Conservation (phyloP, 805 yeast species). For the Ogataea siamensis region DNA sequence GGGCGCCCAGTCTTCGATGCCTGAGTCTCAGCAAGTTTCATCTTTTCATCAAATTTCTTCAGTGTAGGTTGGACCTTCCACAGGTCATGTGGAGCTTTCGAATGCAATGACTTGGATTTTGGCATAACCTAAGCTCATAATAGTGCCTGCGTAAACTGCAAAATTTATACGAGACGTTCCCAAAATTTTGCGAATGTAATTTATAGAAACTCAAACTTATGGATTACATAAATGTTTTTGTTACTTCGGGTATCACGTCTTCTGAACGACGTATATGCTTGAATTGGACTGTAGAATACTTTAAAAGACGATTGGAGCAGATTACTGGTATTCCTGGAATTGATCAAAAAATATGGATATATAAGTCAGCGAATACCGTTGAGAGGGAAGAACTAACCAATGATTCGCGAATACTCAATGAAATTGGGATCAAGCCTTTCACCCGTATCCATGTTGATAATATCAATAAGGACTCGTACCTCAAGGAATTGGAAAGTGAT, state of each 20-base stretch:
- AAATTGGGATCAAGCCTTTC: constrained; percentile 35
- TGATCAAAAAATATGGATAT: constrained; percentile 50
- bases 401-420: constrained; percentile 23
- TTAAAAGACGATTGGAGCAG: constrained; percentile 56
- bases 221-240: constrained; percentile 36
- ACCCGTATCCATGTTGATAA: constrained; percentile 59
- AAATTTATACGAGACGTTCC: too few species aligned
- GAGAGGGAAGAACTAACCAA: constrained; percentile 31
- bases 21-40: constrained; percentile 51
- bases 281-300: constrained; percentile 54
- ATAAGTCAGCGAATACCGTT: constrained; percentile 39
- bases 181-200: too few species aligned
- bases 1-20: constrained; percentile 42
- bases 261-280: constrained; percentile 67
- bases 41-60: constrained; percentile 51
- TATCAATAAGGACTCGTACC: constrained; percentile 48
- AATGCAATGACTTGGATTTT: constrained; percentile 23
- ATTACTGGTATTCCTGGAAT: constrained; percentile 73
- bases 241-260: constrained; percentile 64
- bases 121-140: constrained; percentile 5
- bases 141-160: too few species aligned
- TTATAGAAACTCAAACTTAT: too few species aligned
- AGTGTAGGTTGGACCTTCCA: constrained; percentile 66
- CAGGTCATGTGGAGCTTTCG: constrained; percentile 70
- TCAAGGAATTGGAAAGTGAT: constrained; percentile 31